Evolutionary conservation across 306 rosid species (phyloP), one percentile per base, ranked within the genome.

Genomic region (Biancaea sappan): DNA sequence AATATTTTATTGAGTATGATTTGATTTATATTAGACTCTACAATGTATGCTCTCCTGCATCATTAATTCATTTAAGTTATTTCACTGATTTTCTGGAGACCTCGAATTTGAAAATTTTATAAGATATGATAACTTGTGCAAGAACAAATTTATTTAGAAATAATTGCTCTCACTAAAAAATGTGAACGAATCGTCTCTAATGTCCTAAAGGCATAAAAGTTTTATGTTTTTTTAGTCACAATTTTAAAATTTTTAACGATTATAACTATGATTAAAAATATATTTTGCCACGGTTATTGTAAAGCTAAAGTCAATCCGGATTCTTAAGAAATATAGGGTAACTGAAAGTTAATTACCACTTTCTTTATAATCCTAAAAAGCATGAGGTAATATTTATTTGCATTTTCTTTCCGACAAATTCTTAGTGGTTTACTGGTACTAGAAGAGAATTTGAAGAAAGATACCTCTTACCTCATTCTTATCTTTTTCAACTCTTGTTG

Each of bases 361-460:
- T 60, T 32, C 41, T 59, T 4, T 14, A 7, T 53, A 24, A 58
- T 15, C 64, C 16, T 29, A 29, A 31, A 59, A 31, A 59, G 41
- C 6, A 29, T 8, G 6, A 31, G 41, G 6, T 31, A 32, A 34
- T 8, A 8, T 18, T 32, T 26, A 6, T 15, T 43, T 43, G 8
- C 38, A 26, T 15, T 16, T 38, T 35, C 53, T 53, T 62, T 13
- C 16, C 40, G 32, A 34, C 75, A 53, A 52, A 34, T 38, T 37
- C 58, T 25, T 9, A 66, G 37, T 44, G 34, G 40, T 8, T 25
- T 9, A 66, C 24, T 44, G 34, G 40, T 8, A 31, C 3, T 60
- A 34, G 16, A 60, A 60, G 66, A 60, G 16, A 60, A 8, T 48
- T 48, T 8, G 70, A 48, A 25, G 58, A 73, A 73, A 57, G 22